These are phyloP conservation scores for Niebla homalea DNA, from an alignment of 495 filamentous ascomycete species.

Conservation along the genomic window DNA sequence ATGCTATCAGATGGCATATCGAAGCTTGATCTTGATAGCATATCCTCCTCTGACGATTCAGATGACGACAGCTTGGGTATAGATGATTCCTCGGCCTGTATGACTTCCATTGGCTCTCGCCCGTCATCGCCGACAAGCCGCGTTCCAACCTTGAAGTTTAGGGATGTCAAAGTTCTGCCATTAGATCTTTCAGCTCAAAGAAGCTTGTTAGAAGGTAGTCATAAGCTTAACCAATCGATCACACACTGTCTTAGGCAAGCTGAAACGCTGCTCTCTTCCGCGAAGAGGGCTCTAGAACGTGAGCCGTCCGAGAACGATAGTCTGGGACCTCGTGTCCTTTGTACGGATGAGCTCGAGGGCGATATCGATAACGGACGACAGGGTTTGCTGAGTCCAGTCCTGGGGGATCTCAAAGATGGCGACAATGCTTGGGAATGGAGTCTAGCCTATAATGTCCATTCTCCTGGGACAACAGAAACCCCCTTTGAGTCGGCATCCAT, in stretches of 20 bases:
- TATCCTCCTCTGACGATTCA: conserved; percentile 24
- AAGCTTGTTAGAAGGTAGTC: conserved; percentile 71
- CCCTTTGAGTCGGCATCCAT: background rate
- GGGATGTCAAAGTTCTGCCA: conserved; percentile 64
- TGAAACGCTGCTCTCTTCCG: conserved; percentile 79
- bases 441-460: conserved; percentile 1
- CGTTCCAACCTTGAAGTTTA: conserved; percentile 28
- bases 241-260: conserved; percentile 77
- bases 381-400: conserved; percentile 9
- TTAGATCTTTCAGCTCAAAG: conserved; percentile 82
- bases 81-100: conserved; percentile 17
- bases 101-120: conserved; percentile 16
- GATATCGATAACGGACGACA: conserved; percentile 14
- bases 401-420: background rate
- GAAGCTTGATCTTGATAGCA: conserved; percentile 20
- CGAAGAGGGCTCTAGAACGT: conserved; percentile 73
- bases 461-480: background rate
- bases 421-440: conserved; percentile 5
- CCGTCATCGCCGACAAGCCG: conserved; percentile 28
- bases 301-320: conserved; percentile 63
- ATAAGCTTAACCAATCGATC: conserved; percentile 87
- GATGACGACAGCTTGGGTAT: conserved; percentile 20
- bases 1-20: conserved; percentile 25
- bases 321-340: conserved; percentile 61
- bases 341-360: conserved; percentile 48